Base-by-base conservation (phyloP, 129 eudicot species). In the Tagetes erecta region DNA sequence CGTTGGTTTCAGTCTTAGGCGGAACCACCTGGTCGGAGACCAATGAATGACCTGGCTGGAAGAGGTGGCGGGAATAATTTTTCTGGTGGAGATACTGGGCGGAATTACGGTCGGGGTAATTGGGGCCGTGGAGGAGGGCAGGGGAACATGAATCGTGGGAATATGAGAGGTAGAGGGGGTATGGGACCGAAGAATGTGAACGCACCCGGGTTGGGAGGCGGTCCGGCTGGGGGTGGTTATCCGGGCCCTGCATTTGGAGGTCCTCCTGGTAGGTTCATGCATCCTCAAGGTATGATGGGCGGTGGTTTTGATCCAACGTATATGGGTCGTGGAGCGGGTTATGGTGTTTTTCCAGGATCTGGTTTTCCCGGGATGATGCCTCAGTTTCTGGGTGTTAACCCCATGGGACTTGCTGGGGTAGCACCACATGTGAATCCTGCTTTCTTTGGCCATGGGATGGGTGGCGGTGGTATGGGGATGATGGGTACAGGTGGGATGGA, bases 391-490 rank as follows among this genome's bases (percentile, higher is more conserved):
- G 90, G 78, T 50, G 97, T 88, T 46, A 91, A 91, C 58, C 55
- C 95, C 0, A 91, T 91, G 97, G 97, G 97, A 68, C 84, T 88
- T 65, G 90, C 90, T 75, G 97, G 96, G 73, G 96, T 92, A 72
- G 96, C 97, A 46, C 97, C 97, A 67, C 97, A 92, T 80, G 93
- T 92, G 60, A 92, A 92, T 80, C 97, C 97, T 59, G 97, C 97
- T 1, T 92, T 92, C 72, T 92, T 92, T 50, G 91, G 86, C 55
- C 81, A 96, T 27, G 96, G 93, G 41, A 92, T 92, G 97, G 89
- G 82, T 50, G 84, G 97, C 42, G 90, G 92, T 52, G 58, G 58
- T 13, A 91, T 91, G 95, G 88, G 89, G 39, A 91, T 91, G 97
- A 88, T 88, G 97, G 91, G 91, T 71, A 34, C 78, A 34, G 80